A percentile compares a stretch with the other conserved stretches of the same genome.
These are phyloP conservation scores for Peziza echinospora DNA, from an alignment of 495 filamentous ascomycete species.

Conservation along the genomic window DNA sequence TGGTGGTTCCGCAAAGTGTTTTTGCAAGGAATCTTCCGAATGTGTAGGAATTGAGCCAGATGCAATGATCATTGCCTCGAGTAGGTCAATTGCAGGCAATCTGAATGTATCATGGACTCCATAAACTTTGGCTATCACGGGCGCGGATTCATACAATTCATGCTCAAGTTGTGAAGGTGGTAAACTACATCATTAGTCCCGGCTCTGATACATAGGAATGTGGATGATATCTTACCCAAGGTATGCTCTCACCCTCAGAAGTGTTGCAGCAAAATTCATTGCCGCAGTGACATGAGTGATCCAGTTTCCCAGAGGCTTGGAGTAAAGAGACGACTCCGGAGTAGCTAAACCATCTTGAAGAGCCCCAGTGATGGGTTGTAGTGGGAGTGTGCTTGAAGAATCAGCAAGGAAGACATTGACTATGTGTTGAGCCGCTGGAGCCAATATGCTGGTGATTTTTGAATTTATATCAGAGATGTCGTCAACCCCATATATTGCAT, in stretches of 20 bases:
- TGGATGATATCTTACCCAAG: conserved; percentile 24
- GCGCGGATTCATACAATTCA: conserved; percentile 56
- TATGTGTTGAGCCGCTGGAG: conserved; percentile 48
- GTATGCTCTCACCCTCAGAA: conserved; percentile 47
- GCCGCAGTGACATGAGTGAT: conserved; percentile 40
- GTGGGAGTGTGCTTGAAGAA: conserved; percentile 43
- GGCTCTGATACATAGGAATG: background rate
- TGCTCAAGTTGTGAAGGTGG: conserved; percentile 44
- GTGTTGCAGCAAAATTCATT: conserved; percentile 40
- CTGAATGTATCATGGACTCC: conserved; percentile 46
- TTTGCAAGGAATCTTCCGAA: no score
- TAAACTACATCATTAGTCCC: conserved; percentile 4
- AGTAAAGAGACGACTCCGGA: conserved; percentile 40
- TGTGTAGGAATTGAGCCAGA: conserved; percentile 32
- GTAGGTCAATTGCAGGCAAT: conserved; percentile 38
- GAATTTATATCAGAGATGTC: conserved; percentile 28
- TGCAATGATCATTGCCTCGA: conserved; percentile 47
- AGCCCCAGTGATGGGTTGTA: conserved; percentile 54
- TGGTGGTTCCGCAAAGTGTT: conserved; percentile 43
- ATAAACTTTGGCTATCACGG: conserved; percentile 56
- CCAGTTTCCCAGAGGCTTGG: conserved; percentile 33
- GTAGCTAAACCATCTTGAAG: conserved; percentile 45
- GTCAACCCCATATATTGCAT: conserved; percentile 51
- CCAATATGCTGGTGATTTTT: conserved; percentile 43
- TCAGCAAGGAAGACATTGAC: conserved; percentile 52